Conservation (phyloP, 2,329 filamentous ascomycete genomes). For the Fusarium graminum region DNA sequence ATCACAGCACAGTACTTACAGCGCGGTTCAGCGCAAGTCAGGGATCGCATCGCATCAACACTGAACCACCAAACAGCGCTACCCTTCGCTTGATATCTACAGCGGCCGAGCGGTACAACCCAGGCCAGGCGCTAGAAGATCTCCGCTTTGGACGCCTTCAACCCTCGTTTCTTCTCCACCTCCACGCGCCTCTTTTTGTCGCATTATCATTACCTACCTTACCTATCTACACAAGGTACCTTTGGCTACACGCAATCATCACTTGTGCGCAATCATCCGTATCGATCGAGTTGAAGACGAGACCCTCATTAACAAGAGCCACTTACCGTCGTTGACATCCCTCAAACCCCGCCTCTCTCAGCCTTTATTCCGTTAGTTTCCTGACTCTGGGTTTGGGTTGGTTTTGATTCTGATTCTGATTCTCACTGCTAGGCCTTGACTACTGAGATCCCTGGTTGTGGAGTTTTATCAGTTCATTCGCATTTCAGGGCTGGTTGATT, state of each 20-base stretch:
- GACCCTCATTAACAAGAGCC: slow-evolving; percentile 33
- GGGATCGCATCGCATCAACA: slow-evolving; percentile 30
- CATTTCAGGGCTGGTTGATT: slow-evolving; percentile 33
- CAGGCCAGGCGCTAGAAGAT: slow-evolving; percentile 30
- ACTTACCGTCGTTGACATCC: slow-evolving; percentile 39
- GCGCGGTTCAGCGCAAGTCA: too few species aligned
- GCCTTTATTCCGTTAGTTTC: slow-evolving; percentile 30
- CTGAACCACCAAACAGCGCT: slow-evolving; percentile 26
- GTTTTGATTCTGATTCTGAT: slow-evolving; percentile 16
- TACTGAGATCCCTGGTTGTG: slow-evolving; percentile 35
- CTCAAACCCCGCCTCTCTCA: slow-evolving; percentile 31
- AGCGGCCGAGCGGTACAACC: slow-evolving; percentile 21
- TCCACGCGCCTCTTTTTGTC: slow-evolving; percentile 45
- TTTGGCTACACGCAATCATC: slow-evolving; percentile 19
- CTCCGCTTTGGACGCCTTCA: slow-evolving; percentile 41
- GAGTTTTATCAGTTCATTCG: slow-evolving; percentile 23
- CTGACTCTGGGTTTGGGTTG: slow-evolving; percentile 8
- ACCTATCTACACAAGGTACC: slow-evolving; percentile 13
- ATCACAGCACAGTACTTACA: slow-evolving; percentile 4
- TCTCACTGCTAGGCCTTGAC: slow-evolving; percentile 11
- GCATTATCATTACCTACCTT: slow-evolving; percentile 45
- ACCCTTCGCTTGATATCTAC: slow-evolving; percentile 25
- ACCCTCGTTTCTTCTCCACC: slow-evolving; percentile 48
- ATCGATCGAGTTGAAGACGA: slow-evolving; percentile 8
- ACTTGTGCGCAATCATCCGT: slow-evolving; percentile 39